These are phyloP conservation scores for Thymus mandschuricus DNA, from an alignment of 257 asterid genomes.

Conservation along the genomic window DNA sequence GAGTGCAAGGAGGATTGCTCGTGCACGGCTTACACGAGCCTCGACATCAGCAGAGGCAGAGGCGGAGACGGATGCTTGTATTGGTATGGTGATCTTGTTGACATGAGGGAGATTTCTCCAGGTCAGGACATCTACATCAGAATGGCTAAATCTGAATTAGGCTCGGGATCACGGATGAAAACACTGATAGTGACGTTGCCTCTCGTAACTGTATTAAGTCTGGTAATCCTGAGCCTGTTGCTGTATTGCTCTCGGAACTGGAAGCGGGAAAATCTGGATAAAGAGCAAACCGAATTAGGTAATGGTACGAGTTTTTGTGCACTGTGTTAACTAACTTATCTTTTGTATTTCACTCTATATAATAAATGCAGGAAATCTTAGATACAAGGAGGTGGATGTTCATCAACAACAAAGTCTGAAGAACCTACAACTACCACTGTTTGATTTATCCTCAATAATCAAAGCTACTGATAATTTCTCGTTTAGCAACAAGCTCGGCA, in stretches of 20 bases:
- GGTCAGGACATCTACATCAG: slow-evolving; percentile 43
- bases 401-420: background rate
- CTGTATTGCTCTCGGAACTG: too few relatives aligned
- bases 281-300: too few relatives aligned
- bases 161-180: too few relatives aligned
- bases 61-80: slow-evolving; percentile 34
- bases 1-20: slow-evolving; percentile 8
- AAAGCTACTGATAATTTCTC: slow-evolving; percentile 38
- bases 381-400: background rate
- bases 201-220: too few relatives aligned
- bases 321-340: too few relatives aligned
- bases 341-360: too few relatives aligned
- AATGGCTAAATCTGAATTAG: slow-evolving; percentile 41
- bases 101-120: slow-evolving; percentile 35
- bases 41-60: background rate
- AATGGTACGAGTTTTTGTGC: too few relatives aligned
- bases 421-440: slow-evolving; percentile 39
- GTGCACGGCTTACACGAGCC: slow-evolving; percentile 26
- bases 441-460: slow-evolving; percentile 16
- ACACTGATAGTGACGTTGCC: too few relatives aligned
- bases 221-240: too few relatives aligned
- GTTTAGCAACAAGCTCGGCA: slow-evolving; percentile 27
- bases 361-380: background rate
- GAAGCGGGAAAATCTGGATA: too few relatives aligned
- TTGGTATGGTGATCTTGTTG: slow-evolving; percentile 46